Evolutionary conservation across 345 rosid species (phyloP).

Genomic region (Salix dunnii): DNA sequence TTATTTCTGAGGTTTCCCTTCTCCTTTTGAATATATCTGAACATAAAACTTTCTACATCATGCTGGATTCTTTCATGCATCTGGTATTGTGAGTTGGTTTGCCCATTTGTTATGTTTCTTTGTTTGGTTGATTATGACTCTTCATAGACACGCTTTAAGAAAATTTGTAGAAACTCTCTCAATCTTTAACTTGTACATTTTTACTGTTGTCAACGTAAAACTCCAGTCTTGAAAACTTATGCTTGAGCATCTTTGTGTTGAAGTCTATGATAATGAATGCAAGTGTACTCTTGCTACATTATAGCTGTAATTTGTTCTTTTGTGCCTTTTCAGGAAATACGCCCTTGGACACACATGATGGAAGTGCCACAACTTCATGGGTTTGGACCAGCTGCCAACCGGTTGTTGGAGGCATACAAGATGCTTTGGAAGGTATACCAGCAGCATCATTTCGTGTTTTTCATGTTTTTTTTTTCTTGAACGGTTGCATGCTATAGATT

Average conservation of each 20-base stretch:
- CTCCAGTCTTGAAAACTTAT: neutral
- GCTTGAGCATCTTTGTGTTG: neutral
- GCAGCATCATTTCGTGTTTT: neutral
- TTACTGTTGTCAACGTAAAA: neutral
- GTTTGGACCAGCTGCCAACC: conserved; percentile 95
- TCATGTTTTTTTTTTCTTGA: neutral
- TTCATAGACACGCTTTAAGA: neutral
- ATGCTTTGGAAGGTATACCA: conserved; percentile 82
- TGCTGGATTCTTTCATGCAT: neutral
- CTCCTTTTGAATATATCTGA: neutral
- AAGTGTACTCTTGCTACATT: neutral
- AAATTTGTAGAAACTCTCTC: neutral
- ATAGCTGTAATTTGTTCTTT: neutral
- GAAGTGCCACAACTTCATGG: conserved; percentile 99
- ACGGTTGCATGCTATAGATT: neutral
- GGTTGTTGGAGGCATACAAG: conserved; percentile 94
- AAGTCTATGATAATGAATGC: neutral
- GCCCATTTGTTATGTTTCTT: neutral
- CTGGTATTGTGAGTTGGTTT: neutral
- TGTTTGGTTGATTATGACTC: neutral
- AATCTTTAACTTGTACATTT: neutral
- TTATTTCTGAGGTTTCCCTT: neutral
- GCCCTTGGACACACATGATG: conserved; percentile 99
- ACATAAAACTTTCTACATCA: neutral
- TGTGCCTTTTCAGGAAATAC: conserved; percentile 58